Evolutionary conservation across 345 rosid species (phyloP), one percentile per base, ranked within the genome.

Genomic region (Acer negundo): DNA sequence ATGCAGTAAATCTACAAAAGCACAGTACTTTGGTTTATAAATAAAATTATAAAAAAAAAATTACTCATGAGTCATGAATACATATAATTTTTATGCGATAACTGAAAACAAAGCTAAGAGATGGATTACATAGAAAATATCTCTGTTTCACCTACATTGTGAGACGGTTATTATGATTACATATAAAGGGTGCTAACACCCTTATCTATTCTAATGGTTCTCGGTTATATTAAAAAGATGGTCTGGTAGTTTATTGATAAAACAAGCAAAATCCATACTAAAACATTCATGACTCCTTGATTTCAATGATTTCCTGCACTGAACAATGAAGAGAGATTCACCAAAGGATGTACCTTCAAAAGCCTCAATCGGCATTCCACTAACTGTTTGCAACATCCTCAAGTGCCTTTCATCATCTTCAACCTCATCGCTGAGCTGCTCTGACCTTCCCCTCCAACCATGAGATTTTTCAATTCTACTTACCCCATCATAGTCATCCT

Each of bases 281-380:
- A 55, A 24, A 44, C 15, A 70, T 28, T 42, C 67, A 19, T 22
- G 31, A 56, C 6, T 38, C 35, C 22, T 51, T 2, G 56, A 70
- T 51, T 58, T 38, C 35, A 73, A 58, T 40, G 67, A 22, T 42
- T 73, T 22, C 26, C 10, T 38, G n/a, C 26, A 24, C 75, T 40
- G 31, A 19, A 38, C n/a, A 22, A 61, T 70, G 72, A 42, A 80
- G 1, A 64, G 17, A 55, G 62, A 12, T 28, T 28, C 40, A n/a
- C 47, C 17, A 22, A 31, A 31, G 6, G 24, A 40, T 75, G 58
- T 86, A 95, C 99, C 96, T 81, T 87, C 82, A 83, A 93, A 92
- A 44, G 90, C 97, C 73, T 88, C 94, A 64, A 82, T 84, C 7
- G 94, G 94, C 92, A 95, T 82, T 83, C 98, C 97, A 62, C 97